Percentiles rank a stretch among this genome's conserved stretches.
Conservation (phyloP, 2,329 filamentous ascomycete species). For the Onygenales sp. region DNA sequence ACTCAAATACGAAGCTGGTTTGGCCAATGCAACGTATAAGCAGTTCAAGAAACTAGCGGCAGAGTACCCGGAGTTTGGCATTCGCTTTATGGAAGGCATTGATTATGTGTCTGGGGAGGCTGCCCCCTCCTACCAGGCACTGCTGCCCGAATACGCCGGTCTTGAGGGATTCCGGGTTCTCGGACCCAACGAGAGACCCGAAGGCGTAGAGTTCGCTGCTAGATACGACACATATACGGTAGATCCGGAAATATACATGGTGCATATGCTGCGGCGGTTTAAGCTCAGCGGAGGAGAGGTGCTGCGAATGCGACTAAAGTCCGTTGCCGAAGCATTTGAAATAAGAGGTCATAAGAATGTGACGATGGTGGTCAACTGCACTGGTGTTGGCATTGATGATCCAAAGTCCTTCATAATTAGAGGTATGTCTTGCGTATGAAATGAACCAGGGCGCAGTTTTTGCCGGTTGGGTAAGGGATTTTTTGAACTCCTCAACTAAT, state of each 20-base stretch:
- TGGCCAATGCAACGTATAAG: slow-evolving; percentile 30
- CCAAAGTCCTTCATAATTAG: slow-evolving; percentile 34
- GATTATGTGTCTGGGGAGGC: slow-evolving; percentile 28
- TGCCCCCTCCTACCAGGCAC: slow-evolving; percentile 18
- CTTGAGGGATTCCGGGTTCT: slow-evolving; percentile 28
- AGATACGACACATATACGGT: slow-evolving; percentile 33
- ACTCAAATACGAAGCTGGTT: slow-evolving; percentile 24
- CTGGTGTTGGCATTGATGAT: slow-evolving; percentile 35
- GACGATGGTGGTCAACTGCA: slow-evolving; percentile 36
- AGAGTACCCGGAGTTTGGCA: slow-evolving; percentile 26
- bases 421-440: slow-evolving; percentile 17
- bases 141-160: slow-evolving; percentile 26
- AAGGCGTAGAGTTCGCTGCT: slow-evolving; percentile 31
- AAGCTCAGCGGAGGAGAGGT: slow-evolving; percentile 28
- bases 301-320: slow-evolving; percentile 12
- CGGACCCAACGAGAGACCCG: slow-evolving; percentile 19
- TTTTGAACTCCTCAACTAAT: neutral
- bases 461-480: neutral
- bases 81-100: slow-evolving; percentile 28
- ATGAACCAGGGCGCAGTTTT: neutral
- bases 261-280: slow-evolving; percentile 32
- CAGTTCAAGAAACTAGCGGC: slow-evolving; percentile 27
- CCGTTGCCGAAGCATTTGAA: slow-evolving; percentile 27
- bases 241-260: slow-evolving; percentile 36
- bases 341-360: slow-evolving; percentile 20